Evolutionary conservation across 768 basidiomycete species (phyloP).

Genomic region (Pleurotus eryngii): DNA sequence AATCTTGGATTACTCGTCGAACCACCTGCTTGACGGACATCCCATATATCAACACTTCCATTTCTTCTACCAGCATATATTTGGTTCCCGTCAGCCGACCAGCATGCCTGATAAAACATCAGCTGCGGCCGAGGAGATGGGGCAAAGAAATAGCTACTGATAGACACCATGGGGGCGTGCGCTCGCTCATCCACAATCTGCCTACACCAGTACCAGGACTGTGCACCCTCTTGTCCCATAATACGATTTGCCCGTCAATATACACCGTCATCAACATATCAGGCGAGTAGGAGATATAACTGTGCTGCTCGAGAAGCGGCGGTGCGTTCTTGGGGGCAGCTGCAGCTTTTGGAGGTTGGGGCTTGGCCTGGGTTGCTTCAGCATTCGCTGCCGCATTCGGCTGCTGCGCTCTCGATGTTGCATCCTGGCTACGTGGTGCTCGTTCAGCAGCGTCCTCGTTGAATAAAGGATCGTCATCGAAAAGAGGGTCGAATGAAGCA

Average conservation of each 20-base stretch:
- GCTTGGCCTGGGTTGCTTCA: conserved; percentile 3
- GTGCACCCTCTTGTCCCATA: conserved; percentile 85
- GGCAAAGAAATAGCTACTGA: conserved; percentile 55
- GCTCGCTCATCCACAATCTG: conserved; percentile 84
- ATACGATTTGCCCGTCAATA: conserved; percentile 87
- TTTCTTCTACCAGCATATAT: conserved; percentile 91
- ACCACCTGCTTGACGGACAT: conserved; percentile 79
- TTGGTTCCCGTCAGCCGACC: conserved; percentile 85
- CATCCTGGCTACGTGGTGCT: conserved; percentile 2
- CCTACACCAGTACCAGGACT: conserved; percentile 70
- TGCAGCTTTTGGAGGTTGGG: conserved; percentile 12
- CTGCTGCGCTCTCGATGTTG: conserved; percentile 5
- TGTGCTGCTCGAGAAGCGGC: conserved; percentile 60
- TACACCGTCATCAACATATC: conserved; percentile 86
- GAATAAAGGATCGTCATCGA: conserved; percentile 79
- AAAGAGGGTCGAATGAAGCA: conserved; percentile 82
- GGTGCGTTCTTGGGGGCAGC: conserved; percentile 73
- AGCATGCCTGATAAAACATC: conserved; percentile 70
- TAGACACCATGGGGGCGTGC: conserved; percentile 93
- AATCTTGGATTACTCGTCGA: conserved; percentile 67
- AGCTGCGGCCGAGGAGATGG: background rate
- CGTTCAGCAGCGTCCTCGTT: conserved; percentile 39
- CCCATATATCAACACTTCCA: conserved; percentile 91
- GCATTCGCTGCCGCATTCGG: conserved; percentile 13
- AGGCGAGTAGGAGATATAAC: conserved; percentile 65